A percentile compares a stretch with the other conserved stretches of the same genome.
phyloP scores from a whole-genome alignment of 352 stramenopile genomes.

The Phytophthora tentaculata region DNA sequence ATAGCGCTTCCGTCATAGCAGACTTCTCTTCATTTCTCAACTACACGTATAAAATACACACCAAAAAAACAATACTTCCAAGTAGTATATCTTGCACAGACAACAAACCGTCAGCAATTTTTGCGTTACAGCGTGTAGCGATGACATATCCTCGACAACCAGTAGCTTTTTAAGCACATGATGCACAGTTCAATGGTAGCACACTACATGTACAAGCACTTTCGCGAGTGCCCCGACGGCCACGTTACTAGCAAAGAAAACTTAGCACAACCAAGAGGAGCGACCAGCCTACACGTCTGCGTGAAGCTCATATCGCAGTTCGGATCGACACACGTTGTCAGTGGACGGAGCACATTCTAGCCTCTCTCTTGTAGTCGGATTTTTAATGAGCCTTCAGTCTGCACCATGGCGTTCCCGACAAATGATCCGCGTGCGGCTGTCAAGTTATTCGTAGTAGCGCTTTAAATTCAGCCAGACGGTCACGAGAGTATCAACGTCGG shows the following conservation, averaged over 20 bases:
- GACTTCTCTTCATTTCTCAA: no score
- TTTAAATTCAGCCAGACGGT: slow-evolving; percentile 12
- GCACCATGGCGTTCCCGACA: slow-evolving; percentile 17
- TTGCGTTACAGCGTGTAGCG: slow-evolving; percentile 32
- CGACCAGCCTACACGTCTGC: slow-evolving; percentile 37
- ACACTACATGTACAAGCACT: slow-evolving; percentile 35
- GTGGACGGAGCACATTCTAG: slow-evolving; percentile 37
- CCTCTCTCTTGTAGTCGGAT: slow-evolving; percentile 42
- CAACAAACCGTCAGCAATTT: no score
- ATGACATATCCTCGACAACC: slow-evolving; percentile 35
- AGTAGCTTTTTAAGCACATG: slow-evolving; percentile 39
- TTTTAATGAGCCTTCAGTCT: slow-evolving; percentile 34
- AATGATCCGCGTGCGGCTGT: slow-evolving; percentile 24
- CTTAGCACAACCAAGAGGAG: slow-evolving; percentile 15
- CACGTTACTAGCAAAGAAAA: slow-evolving; percentile 27
- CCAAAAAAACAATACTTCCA: no score
- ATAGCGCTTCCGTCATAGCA: slow-evolving; percentile 15
- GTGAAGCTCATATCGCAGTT: slow-evolving; percentile 35
- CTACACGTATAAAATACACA: no score
- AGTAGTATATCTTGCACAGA: no score
- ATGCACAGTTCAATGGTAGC: slow-evolving; percentile 41
- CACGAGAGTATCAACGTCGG: slow-evolving; percentile 32
- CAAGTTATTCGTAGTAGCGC: slow-evolving; percentile 9
- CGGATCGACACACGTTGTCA: slow-evolving; percentile 20
- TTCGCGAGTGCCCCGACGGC: slow-evolving; percentile 37